These are phyloP conservation scores for Pestalotiopsis sp. DNA, from an alignment of 2,329 filamentous ascomycete genomes.

Conservation along the genomic window DNA sequence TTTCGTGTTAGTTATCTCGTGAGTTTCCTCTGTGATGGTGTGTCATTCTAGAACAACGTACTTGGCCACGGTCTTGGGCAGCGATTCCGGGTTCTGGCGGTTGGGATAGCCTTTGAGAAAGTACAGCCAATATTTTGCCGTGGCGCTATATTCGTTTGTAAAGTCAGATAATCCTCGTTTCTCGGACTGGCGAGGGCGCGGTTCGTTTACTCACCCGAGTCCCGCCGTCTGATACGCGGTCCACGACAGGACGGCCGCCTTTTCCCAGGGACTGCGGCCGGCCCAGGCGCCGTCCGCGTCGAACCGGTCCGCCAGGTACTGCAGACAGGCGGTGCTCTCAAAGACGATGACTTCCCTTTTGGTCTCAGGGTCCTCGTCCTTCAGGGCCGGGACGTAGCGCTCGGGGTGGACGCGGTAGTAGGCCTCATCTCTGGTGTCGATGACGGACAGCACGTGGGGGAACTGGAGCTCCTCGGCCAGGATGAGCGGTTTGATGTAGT, in stretches of 20 bases:
- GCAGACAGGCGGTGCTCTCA: slow-evolving; percentile 37
- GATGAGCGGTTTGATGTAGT: slow-evolving; percentile 41
- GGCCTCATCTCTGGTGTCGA: slow-evolving; percentile 35
- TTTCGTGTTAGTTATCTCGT: background rate
- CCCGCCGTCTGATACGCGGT: slow-evolving; percentile 37
- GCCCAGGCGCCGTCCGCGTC: slow-evolving; percentile 35
- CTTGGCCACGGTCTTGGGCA: slow-evolving; percentile 19
- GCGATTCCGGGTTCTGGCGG: slow-evolving; percentile 22
- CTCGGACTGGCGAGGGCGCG: background rate
- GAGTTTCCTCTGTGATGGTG: background rate
- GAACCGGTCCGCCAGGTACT: slow-evolving; percentile 36
- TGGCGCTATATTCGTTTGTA: slow-evolving; percentile 17
- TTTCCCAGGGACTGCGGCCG: slow-evolving; percentile 29
- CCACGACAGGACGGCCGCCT: slow-evolving; percentile 32
- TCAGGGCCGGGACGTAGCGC: slow-evolving; percentile 34
- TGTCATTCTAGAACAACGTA: background rate
- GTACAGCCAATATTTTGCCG: slow-evolving; percentile 38
- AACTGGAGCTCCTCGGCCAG: slow-evolving; percentile 34
- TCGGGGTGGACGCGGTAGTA: slow-evolving; percentile 36
- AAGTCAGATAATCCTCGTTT: too few species aligned
- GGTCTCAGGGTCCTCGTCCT: slow-evolving; percentile 30
- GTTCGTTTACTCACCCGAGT: slow-evolving; percentile 25
- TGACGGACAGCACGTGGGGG: slow-evolving; percentile 31
- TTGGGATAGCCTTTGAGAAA: slow-evolving; percentile 30
- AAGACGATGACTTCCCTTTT: slow-evolving; percentile 32